These are phyloP conservation scores for Porphyrellus cyaneotinctus DNA, from an alignment of 768 basidiomycete species.

Conservation along the genomic window DNA sequence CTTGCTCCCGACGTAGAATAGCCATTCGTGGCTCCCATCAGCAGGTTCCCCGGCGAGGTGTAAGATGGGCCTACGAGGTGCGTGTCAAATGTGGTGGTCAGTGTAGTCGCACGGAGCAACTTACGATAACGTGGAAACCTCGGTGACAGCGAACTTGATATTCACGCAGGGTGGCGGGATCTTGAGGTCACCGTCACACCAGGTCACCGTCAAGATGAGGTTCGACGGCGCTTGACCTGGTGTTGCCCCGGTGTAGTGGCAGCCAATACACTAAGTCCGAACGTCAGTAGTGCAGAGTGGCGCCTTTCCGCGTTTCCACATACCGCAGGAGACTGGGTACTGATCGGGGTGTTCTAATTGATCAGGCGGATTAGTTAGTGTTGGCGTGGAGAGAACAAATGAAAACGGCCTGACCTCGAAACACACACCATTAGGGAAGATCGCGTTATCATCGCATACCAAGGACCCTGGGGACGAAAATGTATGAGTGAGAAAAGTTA, in stretches of 20 bases:
- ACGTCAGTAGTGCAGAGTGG: neutral
- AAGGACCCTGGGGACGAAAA: neutral
- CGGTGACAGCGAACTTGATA: neutral
- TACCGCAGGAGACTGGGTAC: neutral
- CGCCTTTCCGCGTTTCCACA: neutral
- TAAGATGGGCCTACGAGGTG: neutral
- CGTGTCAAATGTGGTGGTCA: no score
- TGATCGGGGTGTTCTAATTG: neutral
- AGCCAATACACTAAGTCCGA: neutral
- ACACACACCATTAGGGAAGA: constrained; percentile 4
- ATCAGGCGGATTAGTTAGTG: neutral
- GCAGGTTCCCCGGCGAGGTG: neutral
- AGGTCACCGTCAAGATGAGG: neutral
- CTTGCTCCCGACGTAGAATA: neutral
- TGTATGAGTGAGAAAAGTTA: neutral
- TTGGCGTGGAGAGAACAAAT: neutral
- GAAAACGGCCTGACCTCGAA: neutral
- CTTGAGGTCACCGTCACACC: neutral
- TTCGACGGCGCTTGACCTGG: neutral
- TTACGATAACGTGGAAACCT: neutral
- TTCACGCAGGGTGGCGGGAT: neutral
- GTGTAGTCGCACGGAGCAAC: neutral
- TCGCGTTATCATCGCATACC: neutral
- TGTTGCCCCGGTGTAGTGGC: neutral
- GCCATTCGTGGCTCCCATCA: neutral